These are phyloP conservation scores for Pichia sp. DNA, from an alignment of 1,139 yeast genomes.

Conservation along the genomic window DNA sequence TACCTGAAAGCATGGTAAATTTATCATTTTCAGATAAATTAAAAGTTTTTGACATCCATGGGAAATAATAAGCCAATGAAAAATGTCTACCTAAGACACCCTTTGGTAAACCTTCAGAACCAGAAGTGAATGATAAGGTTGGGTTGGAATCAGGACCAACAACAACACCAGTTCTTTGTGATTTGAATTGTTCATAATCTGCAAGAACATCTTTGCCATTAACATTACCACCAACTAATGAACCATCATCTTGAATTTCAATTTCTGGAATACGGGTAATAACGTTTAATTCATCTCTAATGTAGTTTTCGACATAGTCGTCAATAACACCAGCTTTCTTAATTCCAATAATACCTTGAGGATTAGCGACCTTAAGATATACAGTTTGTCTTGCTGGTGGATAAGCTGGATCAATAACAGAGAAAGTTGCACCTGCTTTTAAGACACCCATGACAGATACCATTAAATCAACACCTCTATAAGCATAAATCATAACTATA, in stretches of 20 bases:
- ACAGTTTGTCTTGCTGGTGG: constrained; percentile 97
- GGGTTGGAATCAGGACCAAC: constrained; percentile 99
- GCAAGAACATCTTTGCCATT: constrained; percentile 43
- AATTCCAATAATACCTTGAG: constrained; percentile 82
- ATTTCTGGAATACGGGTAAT: constrained; percentile 71
- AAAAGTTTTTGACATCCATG: constrained; percentile 94
- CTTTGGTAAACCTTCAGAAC: constrained; percentile 97
- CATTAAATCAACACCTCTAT: constrained; percentile 94
- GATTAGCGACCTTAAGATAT: constrained; percentile 88
- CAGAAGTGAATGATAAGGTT: constrained; percentile 94
- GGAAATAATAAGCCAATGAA: constrained; percentile 93
- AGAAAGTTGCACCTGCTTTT: constrained; percentile 97
- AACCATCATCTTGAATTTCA: constrained; percentile 72
- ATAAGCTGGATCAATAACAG: constrained; percentile 97
- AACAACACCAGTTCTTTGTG: constrained; percentile 71
- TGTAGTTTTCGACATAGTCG: constrained; percentile 69
- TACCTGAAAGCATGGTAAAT: constrained; percentile 97
- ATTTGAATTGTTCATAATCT: constrained; percentile 40
- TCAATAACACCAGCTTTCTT: constrained; percentile 85
- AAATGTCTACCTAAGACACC: constrained; percentile 98
- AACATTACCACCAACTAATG: constrained; percentile 66
- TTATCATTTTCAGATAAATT: constrained; percentile 71
- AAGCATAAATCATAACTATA: constrained; percentile 95
- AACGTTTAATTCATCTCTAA: constrained; percentile 63
- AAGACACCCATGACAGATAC: constrained; percentile 96